phyloP scores from a whole-genome alignment of 169 alveolate genomes.

The Cyclospora cayetanensis region DNA sequence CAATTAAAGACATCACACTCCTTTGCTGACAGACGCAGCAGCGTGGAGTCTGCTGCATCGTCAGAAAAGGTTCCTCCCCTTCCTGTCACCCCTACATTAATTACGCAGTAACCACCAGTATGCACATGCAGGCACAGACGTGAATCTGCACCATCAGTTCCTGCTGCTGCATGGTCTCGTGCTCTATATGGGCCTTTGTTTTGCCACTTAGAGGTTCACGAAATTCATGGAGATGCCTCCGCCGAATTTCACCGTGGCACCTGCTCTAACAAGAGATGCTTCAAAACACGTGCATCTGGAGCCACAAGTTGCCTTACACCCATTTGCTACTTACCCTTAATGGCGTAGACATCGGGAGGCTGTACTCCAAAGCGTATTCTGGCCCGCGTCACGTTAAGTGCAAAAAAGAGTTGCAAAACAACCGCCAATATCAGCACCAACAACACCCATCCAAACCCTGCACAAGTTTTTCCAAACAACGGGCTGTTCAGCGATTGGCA shows the following conservation, averaged over 20 bases:
- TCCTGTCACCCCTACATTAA: constrained; percentile 40
- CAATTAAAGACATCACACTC: constrained; percentile 60
- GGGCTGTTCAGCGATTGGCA: too few relatives aligned
- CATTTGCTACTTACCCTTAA: constrained; percentile 28
- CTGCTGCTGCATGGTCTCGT: too few relatives aligned
- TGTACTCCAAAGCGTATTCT: constrained; percentile 12
- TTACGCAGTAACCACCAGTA: not conserved
- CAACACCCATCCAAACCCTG: constrained; percentile 28
- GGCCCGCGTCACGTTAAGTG: not conserved
- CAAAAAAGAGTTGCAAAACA: not conserved
- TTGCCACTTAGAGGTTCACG: too few relatives aligned
- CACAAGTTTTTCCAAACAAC: too few relatives aligned
- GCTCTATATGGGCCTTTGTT: too few relatives aligned
- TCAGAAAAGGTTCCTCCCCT: not conserved
- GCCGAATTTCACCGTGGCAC: too few relatives aligned
- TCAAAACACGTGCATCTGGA: too few relatives aligned
- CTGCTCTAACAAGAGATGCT: too few relatives aligned
- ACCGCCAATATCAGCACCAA: constrained; percentile 2
- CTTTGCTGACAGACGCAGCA: constrained; percentile 13
- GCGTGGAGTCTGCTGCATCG: constrained; percentile 1
- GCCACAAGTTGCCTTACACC: too few relatives aligned
- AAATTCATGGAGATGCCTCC: too few relatives aligned
- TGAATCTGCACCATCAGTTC: not conserved
- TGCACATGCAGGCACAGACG: not conserved
- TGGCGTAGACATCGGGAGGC: constrained; percentile 42